Conservation (phyloP, 495 filamentous ascomycete species). For the Bacidia rubella region DNA sequence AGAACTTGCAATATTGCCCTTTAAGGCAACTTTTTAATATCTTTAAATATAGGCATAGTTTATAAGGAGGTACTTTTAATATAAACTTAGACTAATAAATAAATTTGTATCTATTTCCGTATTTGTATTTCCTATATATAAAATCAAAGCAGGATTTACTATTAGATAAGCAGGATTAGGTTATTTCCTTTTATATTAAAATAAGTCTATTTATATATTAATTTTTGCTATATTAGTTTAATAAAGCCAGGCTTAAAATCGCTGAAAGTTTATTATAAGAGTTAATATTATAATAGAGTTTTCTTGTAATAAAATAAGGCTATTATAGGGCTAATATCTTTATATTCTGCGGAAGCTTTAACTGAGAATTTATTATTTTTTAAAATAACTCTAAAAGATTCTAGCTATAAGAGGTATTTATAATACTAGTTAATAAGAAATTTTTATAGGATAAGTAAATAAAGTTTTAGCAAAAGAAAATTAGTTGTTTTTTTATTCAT, state of each 20-base stretch:
- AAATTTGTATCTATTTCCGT: constrained; percentile 13
- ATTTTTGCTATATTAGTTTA: constrained; percentile 4
- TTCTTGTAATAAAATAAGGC: neutral
- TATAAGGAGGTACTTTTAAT: constrained; percentile 4
- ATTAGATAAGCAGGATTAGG: constrained; percentile 2
- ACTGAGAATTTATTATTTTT: neutral
- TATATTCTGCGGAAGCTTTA: no score
- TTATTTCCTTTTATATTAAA: constrained; percentile 1
- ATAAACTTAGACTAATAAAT: constrained; percentile 9
- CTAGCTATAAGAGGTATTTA: neutral
- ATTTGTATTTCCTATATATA: constrained; percentile 7
- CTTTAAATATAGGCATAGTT: constrained; percentile 10
- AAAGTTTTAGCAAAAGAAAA: neutral
- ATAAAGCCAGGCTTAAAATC: neutral
- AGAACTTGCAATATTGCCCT: constrained; percentile 11
- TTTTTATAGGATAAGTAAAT: neutral
- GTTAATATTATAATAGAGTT: constrained; percentile 2
- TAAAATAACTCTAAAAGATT: neutral
- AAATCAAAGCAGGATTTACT: constrained; percentile 12
- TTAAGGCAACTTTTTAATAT: constrained; percentile 12
- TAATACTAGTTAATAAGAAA: neutral
- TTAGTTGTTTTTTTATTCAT: neutral
- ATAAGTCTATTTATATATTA: constrained; percentile 3
- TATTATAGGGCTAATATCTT: neutral
- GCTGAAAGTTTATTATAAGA: neutral